These are phyloP conservation scores for Moelleriella libera DNA, from an alignment of 2,329 filamentous ascomycete species.

Conservation along the genomic window DNA sequence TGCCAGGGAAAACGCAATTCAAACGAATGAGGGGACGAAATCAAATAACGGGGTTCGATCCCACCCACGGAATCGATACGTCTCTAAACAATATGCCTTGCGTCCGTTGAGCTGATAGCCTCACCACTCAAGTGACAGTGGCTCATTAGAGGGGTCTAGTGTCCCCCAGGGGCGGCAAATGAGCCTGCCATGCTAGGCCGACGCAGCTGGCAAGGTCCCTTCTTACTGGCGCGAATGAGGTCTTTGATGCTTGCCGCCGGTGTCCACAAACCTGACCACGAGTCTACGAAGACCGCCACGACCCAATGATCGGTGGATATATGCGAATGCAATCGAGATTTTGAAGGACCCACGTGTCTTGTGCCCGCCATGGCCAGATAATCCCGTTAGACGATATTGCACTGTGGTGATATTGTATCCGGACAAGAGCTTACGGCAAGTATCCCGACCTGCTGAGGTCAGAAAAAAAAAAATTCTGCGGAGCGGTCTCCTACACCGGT, in stretches of 20 bases:
- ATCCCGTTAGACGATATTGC: neutral
- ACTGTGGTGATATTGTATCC: neutral
- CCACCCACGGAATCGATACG: neutral
- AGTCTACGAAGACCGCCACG: neutral
- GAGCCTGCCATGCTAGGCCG: neutral
- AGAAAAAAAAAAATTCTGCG: neutral
- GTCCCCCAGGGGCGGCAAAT: neutral
- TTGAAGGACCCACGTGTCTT: neutral
- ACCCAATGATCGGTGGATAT: neutral
- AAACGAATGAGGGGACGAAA: neutral
- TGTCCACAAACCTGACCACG: neutral
- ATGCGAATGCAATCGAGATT: neutral
- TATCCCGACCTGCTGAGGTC: neutral
- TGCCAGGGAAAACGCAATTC: neutral
- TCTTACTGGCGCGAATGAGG: neutral
- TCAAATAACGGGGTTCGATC: neutral
- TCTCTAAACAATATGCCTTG: neutral
- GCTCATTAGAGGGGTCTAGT: too few relatives aligned
- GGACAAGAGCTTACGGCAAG: neutral
- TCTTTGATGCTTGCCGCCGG: neutral
- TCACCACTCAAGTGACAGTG: neutral
- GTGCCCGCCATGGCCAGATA: neutral
- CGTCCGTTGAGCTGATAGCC: neutral
- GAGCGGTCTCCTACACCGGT: too few relatives aligned
- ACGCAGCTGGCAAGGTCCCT: neutral